A percentile compares a stretch with the other conserved stretches of the same genome.
Conservation (phyloP, 2,329 filamentous ascomycete species). For the Trichoderma sp. region DNA sequence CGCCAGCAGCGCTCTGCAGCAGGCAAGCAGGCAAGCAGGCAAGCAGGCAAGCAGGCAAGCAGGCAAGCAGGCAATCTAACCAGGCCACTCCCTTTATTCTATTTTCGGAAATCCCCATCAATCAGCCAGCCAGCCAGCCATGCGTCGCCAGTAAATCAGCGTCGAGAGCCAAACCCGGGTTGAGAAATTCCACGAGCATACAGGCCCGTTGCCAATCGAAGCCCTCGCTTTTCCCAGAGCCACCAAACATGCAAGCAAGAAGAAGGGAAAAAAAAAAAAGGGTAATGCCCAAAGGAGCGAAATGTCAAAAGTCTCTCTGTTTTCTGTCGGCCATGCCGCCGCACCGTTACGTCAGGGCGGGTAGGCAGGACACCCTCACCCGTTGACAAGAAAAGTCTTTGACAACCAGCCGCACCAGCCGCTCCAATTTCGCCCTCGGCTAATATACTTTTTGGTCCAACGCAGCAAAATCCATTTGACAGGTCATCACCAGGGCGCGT, state of each 20-base stretch:
- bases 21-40: no score
- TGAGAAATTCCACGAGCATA: not conserved
- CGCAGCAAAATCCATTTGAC: not conserved
- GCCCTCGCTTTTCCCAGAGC: not conserved
- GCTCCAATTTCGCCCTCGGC: constrained; percentile 5
- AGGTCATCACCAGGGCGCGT: constrained; percentile 7
- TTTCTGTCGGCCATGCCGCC: not conserved
- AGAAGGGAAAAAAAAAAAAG: not conserved
- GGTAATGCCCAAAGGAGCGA: not conserved
- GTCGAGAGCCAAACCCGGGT: not conserved
- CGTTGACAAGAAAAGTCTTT: not conserved
- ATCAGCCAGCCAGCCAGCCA: not conserved
- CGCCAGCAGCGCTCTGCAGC: no score
- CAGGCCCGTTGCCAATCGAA: not conserved
- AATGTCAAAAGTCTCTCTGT: not conserved
- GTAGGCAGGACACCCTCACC: constrained; percentile 1
- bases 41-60: no score
- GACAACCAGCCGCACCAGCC: constrained; percentile 16
- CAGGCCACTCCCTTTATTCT: not conserved
- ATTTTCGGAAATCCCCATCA: not conserved
- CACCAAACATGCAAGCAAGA: not conserved
- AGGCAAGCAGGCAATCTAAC: not conserved
- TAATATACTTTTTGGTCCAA: constrained; percentile 8
- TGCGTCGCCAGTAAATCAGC: not conserved
- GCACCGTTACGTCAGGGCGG: constrained; percentile 3